These are phyloP conservation scores for Saccharomycopsis microspora DNA, from an alignment of 805 yeast genomes.

Conservation along the genomic window DNA sequence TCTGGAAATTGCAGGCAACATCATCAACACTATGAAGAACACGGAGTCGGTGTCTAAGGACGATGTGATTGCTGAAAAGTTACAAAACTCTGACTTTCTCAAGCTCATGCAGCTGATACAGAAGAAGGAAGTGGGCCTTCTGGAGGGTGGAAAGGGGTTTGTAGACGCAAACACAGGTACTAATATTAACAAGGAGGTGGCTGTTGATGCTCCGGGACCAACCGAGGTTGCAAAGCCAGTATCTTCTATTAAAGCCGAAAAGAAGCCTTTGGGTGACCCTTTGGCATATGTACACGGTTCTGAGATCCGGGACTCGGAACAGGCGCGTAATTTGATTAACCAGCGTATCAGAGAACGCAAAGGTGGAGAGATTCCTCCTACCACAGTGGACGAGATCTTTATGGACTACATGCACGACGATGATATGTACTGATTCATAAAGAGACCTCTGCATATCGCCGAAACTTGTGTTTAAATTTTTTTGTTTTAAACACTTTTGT, in stretches of 20 bases:
- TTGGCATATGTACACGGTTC: constrained; percentile 4
- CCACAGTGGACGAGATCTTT: constrained; percentile 8
- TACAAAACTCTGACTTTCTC: constrained; percentile 29
- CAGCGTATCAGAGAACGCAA: not conserved
- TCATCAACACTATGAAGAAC: constrained; percentile 27
- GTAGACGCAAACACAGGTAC: constrained; percentile 25
- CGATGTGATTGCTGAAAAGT: constrained; percentile 25
- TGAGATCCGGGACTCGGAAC: constrained; percentile 5
- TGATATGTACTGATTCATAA: not conserved
- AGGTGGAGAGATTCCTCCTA: constrained; percentile 12
- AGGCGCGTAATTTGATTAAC: constrained; percentile 9
- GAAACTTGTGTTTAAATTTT: not conserved
- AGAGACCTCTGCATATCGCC: not conserved
- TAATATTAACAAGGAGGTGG: constrained; percentile 21
- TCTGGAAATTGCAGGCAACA: constrained; percentile 29
- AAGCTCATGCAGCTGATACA: constrained; percentile 31
- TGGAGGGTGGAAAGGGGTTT: constrained; percentile 26
- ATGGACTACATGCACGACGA: constrained; percentile 13
- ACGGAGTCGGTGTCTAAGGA: constrained; percentile 5
- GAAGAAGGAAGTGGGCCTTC: constrained; percentile 28
- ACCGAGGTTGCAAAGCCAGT: not conserved
- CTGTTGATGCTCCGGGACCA: not conserved
- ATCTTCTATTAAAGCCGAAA: not conserved
- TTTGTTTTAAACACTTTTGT: not conserved
- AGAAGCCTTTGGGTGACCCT: constrained; percentile 11